A percentile compares a stretch with the other conserved stretches of the same genome.
Evolutionary conservation across 768 basidiomycete genomes (phyloP).

Genomic region (Multifurca ochricompacta): DNA sequence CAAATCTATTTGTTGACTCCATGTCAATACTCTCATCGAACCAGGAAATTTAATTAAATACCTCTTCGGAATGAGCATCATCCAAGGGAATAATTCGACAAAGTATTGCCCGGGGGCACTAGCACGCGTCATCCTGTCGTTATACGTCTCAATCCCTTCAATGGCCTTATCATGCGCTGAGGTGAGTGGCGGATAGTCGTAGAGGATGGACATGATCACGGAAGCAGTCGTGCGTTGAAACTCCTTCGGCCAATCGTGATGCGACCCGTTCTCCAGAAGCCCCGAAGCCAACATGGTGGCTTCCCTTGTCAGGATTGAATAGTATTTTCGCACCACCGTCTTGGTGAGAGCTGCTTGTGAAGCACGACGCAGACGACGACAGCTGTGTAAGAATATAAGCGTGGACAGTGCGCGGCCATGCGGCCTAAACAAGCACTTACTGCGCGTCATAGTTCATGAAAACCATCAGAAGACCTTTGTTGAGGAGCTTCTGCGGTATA

Average conservation of each 20-base stretch:
- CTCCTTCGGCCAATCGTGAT: not conserved
- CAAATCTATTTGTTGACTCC: not conserved
- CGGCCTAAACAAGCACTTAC: too few species aligned
- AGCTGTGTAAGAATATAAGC: not conserved
- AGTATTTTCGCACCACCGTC: not conserved
- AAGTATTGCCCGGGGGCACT: too few species aligned
- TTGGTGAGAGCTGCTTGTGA: constrained; percentile 8
- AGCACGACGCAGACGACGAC: constrained; percentile 7
- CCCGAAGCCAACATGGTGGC: not conserved
- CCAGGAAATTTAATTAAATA: too few species aligned
- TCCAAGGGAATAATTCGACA: too few species aligned
- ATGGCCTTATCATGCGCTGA: too few species aligned
- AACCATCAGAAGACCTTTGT: constrained; percentile 26
- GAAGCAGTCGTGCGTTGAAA: constrained; percentile 4
- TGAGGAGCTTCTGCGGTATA: constrained; percentile 28
- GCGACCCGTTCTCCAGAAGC: not conserved
- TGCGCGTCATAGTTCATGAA: constrained; percentile 23
- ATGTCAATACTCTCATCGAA: too few species aligned
- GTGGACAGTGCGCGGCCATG: too few species aligned
- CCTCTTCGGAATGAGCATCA: too few species aligned
- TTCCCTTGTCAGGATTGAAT: constrained; percentile 1
- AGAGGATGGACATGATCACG: constrained; percentile 1
- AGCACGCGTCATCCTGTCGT: too few species aligned
- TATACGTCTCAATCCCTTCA: not conserved
- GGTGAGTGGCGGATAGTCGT: constrained; percentile 5